phyloP scores from a whole-genome alignment of 148 eudicot species.

The Amaranthus hypochondriacus region DNA sequence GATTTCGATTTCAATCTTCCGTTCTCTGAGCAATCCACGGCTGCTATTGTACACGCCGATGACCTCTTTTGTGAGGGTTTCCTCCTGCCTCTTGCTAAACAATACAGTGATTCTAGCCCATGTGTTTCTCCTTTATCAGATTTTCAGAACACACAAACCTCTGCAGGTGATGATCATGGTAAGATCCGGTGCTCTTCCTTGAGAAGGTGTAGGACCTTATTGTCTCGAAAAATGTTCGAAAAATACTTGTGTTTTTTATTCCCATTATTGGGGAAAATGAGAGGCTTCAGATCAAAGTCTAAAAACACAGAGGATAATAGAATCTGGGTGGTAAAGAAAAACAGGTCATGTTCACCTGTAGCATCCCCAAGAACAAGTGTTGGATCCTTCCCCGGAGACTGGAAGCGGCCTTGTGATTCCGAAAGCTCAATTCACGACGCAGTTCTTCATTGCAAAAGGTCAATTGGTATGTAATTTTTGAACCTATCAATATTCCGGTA shows the following conservation, averaged over 20 bases:
- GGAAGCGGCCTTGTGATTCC: slow-evolving; percentile 70
- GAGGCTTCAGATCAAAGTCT: slow-evolving; percentile 32
- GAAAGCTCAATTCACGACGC: slow-evolving; percentile 90
- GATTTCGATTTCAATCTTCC: slow-evolving; percentile 59
- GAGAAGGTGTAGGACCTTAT: slow-evolving; percentile 52
- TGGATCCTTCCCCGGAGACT: slow-evolving; percentile 46
- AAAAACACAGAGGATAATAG: slow-evolving; percentile 23
- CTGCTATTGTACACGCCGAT: slow-evolving; percentile 54
- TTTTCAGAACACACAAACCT: slow-evolving; percentile 18
- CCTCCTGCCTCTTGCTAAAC: slow-evolving; percentile 35
- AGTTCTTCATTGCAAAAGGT: slow-evolving; percentile 87
- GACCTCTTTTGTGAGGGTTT: slow-evolving; percentile 66
- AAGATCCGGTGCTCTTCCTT: slow-evolving; percentile 46
- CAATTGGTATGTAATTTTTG: slow-evolving; percentile 45
- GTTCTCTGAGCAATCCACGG: slow-evolving; percentile 29
- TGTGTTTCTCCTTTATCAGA: slow-evolving; percentile 18
- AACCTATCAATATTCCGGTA: background rate
- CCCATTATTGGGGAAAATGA: slow-evolving; percentile 47
- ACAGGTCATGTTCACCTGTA: slow-evolving; percentile 29
- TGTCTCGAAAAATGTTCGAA: slow-evolving; percentile 44
- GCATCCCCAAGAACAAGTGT: slow-evolving; percentile 57
- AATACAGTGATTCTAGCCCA: slow-evolving; percentile 22
- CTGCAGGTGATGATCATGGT: slow-evolving; percentile 8
- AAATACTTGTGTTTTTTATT: slow-evolving; percentile 51
- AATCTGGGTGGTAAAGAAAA: slow-evolving; percentile 20